Base-by-base conservation (phyloP, 1,284 basidiomycete species). In the Heterobasidion irregulare region DNA sequence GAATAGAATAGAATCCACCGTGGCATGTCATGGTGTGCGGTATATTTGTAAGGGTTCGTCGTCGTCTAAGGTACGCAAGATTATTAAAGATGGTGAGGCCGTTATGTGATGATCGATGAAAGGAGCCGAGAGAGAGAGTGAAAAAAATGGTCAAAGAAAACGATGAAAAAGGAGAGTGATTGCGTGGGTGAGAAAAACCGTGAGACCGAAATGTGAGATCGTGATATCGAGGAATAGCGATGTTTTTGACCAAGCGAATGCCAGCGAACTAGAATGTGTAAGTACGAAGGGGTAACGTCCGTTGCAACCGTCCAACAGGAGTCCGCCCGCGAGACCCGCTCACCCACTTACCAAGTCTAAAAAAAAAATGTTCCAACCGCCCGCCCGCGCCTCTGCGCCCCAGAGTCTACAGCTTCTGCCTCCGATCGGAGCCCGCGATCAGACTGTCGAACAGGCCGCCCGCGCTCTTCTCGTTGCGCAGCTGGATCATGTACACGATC, bases 401-500 rank as follows among this genome's bases (percentile, higher is more conserved):
- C 5, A 5, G 26, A 26, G 3, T 26, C 38, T 41, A 41, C 38
- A 41, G n/a, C n/a, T 12, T n/a, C 38, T 41, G 38, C n/a, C 7
- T n/a, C 47, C 93, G 78, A 69, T 94, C 92, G 47, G 92, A 94
- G 35, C 96, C 96, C 54, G 83, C 85, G 34, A 99, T 73, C 62
- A 99, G 77, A 68, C 84, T 87, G 62, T 92, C 87, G 68, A 94
- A 98, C 54, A 99, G 70, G 2, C 89, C 92, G 15, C 78, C 80
- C 8, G 96, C 94, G 12, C 86, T 85, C 55, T 80, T 82, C 70
- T 99, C 97, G 68, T 91, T 96, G 61, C 90, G 80, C 47, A 95
- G 72, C 71, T 97, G 94, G 54, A 99, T 84, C 96, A 99, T 98
- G 68, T 99, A 98, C 56, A 99, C 78, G 66, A 98, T 87, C 10